These are phyloP conservation scores for Penicillium mononematosum DNA, from an alignment of 495 filamentous ascomycete species.

Conservation along the genomic window DNA sequence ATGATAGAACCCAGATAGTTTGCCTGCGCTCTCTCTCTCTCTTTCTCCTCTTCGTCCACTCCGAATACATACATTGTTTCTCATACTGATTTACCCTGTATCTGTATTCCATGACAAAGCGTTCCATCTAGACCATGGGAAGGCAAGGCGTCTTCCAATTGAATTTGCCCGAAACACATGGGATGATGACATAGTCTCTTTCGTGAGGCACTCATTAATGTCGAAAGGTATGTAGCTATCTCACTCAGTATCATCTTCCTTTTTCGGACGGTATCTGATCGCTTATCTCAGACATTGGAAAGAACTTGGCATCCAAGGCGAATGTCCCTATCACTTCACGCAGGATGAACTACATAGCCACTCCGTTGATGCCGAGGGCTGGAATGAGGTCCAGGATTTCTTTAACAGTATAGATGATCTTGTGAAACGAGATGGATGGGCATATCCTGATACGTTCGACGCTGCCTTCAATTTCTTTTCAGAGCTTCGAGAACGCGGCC, in stretches of 20 bases:
- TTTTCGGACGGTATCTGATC: conserved; percentile 2
- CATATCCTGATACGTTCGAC: conserved; percentile 30
- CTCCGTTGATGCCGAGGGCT: conserved; percentile 31
- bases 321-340: conserved; percentile 36
- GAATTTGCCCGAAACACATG: conserved; percentile 31
- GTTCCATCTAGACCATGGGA: conserved; percentile 31
- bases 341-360: conserved; percentile 30
- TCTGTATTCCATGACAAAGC: neutral
- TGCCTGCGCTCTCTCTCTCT: too few relatives aligned
- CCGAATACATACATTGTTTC: too few relatives aligned
- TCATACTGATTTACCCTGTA: too few relatives aligned
- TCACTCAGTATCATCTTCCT: neutral
- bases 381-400: conserved; percentile 32
- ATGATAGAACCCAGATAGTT: too few relatives aligned
- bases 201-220: conserved; percentile 30
- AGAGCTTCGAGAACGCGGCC: conserved; percentile 20
- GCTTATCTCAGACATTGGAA: conserved; percentile 27
- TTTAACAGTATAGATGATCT: conserved; percentile 23
- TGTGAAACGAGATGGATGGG: conserved; percentile 42
- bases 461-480: conserved; percentile 28
- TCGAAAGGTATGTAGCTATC: conserved; percentile 26
- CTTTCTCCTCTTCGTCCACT: too few relatives aligned
- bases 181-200: conserved; percentile 37
- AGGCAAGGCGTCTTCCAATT: conserved; percentile 28
- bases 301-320: conserved; percentile 22